Evolutionary conservation across 345 rosid genomes (phyloP).

Genomic region (Lepidium aucheri): DNA sequence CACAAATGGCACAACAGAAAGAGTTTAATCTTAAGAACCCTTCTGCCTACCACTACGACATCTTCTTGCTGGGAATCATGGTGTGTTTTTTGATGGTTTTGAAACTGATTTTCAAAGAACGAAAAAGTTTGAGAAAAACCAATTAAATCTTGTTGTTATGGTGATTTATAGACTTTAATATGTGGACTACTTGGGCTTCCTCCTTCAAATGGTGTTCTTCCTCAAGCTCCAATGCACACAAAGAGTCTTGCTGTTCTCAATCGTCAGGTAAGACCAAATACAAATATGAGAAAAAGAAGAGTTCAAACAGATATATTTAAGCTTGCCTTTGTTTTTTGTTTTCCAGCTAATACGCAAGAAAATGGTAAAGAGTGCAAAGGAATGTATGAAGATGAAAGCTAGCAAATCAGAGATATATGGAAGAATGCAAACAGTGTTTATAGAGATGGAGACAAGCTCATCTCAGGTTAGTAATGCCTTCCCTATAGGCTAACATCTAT

Average conservation of each 20-base stretch:
- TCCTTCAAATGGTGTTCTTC: constrained; percentile 91
- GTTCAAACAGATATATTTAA: neutral
- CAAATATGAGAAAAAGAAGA: neutral
- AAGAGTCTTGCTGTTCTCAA: constrained; percentile 75
- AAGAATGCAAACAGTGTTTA: constrained; percentile 66
- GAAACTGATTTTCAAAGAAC: neutral
- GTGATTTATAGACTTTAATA: constrained; percentile 52
- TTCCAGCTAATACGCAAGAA: constrained; percentile 52
- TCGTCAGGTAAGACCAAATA: constrained; percentile 42
- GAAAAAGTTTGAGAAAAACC: neutral
- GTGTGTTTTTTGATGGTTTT: constrained; percentile 18
- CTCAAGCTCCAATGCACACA: constrained; percentile 89
- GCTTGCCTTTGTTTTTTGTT: neutral
- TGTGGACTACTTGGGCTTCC: constrained; percentile 85
- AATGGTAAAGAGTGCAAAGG: constrained; percentile 74
- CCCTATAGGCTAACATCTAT: neutral
- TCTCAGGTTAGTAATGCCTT: constrained; percentile 4
- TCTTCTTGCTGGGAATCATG: constrained; percentile 62
- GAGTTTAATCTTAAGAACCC: constrained; percentile 77
- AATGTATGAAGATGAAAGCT: constrained; percentile 50
- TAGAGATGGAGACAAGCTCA: constrained; percentile 25
- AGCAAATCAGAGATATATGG: constrained; percentile 70
- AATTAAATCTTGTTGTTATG: neutral
- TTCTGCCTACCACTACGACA: constrained; percentile 76
- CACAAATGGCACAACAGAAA: constrained; percentile 80